phyloP scores from a whole-genome alignment of 345 rosid species.

The Brassica rapa region DNA sequence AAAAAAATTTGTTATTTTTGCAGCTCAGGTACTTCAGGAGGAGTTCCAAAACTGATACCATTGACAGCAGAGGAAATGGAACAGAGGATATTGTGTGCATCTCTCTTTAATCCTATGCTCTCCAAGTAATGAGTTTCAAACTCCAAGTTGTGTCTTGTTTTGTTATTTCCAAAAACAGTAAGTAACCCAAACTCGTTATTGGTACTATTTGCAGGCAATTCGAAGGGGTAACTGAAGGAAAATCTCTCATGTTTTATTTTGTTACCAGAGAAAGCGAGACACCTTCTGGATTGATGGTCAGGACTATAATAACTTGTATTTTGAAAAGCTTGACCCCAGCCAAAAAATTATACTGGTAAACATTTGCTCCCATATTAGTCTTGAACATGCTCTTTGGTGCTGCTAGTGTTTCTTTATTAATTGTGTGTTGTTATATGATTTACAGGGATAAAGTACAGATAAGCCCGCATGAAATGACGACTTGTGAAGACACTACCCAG shows the following conservation, averaged over 20 bases:
- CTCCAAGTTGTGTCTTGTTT: conserved; percentile 6
- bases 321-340: conserved; percentile 68
- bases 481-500: no score
- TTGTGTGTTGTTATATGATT: no score
- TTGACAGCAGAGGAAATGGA: conserved; percentile 80
- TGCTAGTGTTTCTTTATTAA: no score
- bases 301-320: conserved; percentile 79
- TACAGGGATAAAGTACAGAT: no score
- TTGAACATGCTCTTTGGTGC: no score
- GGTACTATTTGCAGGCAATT: conserved; percentile 53
- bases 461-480: no score
- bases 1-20: background rate
- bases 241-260: conserved; percentile 67
- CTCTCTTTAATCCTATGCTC: conserved; percentile 65
- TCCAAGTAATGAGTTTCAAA: conserved; percentile 49
- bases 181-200: background rate
- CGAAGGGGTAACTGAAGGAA: conserved; percentile 70
- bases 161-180: background rate
- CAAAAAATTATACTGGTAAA: conserved; percentile 60
- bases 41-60: conserved; percentile 88
- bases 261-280: conserved; percentile 72
- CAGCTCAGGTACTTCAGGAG: conserved; percentile 94
- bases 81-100: conserved; percentile 67
- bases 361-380: background rate
- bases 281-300: conserved; percentile 70